phyloP scores from a whole-genome alignment of 2,329 filamentous ascomycete species.

The Ustulina deusta region DNA sequence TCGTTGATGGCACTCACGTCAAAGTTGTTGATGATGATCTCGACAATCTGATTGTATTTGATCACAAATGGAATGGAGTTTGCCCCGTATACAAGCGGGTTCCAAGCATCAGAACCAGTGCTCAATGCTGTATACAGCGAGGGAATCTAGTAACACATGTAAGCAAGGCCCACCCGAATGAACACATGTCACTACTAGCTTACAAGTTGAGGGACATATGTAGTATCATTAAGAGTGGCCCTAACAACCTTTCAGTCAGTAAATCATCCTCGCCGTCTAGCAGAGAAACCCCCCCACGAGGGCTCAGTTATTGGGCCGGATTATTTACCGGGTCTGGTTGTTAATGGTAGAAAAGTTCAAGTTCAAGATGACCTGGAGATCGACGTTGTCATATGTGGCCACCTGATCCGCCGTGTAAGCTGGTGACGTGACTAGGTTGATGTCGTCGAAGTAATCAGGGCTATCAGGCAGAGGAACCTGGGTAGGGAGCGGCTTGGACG shows the following conservation, averaged over 20 bases:
- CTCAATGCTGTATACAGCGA: constrained; percentile 32
- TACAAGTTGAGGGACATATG: constrained; percentile 29
- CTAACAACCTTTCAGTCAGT: constrained; percentile 16
- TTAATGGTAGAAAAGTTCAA: constrained; percentile 32
- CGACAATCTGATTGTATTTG: constrained; percentile 25
- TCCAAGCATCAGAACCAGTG: constrained; percentile 25
- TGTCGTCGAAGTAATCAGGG: constrained; percentile 21
- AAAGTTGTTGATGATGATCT: constrained; percentile 35
- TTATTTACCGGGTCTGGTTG: constrained; percentile 31
- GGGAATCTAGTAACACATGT: constrained; percentile 26
- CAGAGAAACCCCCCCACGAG: no score
- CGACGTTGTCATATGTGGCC: constrained; percentile 25
- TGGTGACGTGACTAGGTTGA: constrained; percentile 22
- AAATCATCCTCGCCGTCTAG: background rate
- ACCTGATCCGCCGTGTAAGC: constrained; percentile 29
- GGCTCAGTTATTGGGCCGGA: background rate
- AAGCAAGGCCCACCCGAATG: background rate
- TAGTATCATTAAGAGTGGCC: constrained; percentile 30
- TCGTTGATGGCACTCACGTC: constrained; percentile 26
- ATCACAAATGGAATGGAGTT: constrained; percentile 30
- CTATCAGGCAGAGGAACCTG: constrained; percentile 24
- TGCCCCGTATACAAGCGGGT: constrained; percentile 30
- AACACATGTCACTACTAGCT: background rate
- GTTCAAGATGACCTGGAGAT: constrained; percentile 29
- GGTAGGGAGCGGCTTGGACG: constrained; percentile 28